phyloP scores from a whole-genome alignment of 371 early-diverging fungal species.

The Mucor indicus region DNA sequence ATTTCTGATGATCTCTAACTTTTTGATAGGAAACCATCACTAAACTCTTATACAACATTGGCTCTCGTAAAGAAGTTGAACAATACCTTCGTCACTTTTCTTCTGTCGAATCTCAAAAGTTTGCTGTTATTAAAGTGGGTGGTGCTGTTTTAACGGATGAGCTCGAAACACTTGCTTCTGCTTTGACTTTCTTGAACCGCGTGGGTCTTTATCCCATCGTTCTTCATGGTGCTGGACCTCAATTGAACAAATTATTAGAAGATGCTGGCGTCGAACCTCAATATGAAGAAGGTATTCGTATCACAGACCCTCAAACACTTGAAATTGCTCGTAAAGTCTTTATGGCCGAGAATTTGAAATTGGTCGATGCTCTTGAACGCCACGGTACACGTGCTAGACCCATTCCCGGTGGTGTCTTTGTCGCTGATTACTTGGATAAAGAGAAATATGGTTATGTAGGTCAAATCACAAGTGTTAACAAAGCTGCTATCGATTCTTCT shows the following conservation, averaged over 20 bases:
- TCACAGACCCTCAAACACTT: slow-evolving; percentile 89
- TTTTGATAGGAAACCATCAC: slow-evolving; percentile 87
- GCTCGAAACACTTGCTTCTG: slow-evolving; percentile 89
- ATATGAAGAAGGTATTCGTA: slow-evolving; percentile 94
- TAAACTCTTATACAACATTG: slow-evolving; percentile 96
- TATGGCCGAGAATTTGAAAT: slow-evolving; percentile 88
- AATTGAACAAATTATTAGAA: slow-evolving; percentile 86
- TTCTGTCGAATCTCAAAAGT: slow-evolving; percentile 96
- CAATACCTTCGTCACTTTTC: slow-evolving; percentile 95
- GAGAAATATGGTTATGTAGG: slow-evolving; percentile 93
- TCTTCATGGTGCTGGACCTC: slow-evolving; percentile 96
- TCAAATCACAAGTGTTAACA: slow-evolving; percentile 84
- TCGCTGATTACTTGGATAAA: slow-evolving; percentile 90
- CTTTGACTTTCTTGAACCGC: slow-evolving; percentile 92
- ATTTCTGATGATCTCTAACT: background rate
- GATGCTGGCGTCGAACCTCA: slow-evolving; percentile 86
- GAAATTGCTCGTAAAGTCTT: slow-evolving; percentile 91
- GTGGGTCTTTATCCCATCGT: slow-evolving; percentile 98
- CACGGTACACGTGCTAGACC: slow-evolving; percentile 94
- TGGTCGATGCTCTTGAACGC: slow-evolving; percentile 93
- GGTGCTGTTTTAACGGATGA: slow-evolving; percentile 96
- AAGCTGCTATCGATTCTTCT: slow-evolving; percentile 85
- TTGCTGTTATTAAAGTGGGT: slow-evolving; percentile 98
- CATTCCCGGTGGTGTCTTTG: slow-evolving; percentile 92
- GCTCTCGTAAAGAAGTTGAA: slow-evolving; percentile 96